phyloP scores from a whole-genome alignment of 2,329 filamentous ascomycete genomes.

The Phialocephala subalpina region DNA sequence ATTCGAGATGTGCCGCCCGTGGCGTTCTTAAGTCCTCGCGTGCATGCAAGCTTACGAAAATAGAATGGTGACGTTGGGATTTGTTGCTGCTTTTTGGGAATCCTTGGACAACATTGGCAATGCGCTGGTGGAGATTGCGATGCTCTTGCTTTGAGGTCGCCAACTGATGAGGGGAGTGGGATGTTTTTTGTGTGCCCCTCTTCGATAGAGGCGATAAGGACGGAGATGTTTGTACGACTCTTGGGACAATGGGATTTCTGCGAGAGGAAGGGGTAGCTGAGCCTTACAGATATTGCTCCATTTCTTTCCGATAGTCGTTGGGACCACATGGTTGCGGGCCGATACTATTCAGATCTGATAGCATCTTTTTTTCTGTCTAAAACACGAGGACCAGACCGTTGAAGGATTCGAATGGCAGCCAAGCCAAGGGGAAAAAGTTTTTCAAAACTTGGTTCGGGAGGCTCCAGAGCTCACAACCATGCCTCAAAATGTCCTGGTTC shows the following conservation, averaged over 20 bases:
- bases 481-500: not conserved
- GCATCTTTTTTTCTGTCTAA: too few species aligned
- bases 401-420: not conserved
- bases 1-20: slow-evolving; percentile 4
- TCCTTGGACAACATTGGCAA: not conserved
- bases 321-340: not conserved
- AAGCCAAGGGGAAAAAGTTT: not conserved
- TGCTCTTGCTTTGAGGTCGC: not conserved
- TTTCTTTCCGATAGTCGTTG: not conserved
- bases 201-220: slow-evolving; percentile 6
- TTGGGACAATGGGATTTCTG: not conserved
- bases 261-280: too few species aligned
- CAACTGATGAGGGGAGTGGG: not conserved
- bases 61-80: slow-evolving; percentile 9
- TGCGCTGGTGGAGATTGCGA: not conserved
- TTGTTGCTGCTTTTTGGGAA: slow-evolving; percentile 7
- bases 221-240: not conserved
- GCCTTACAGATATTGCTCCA: slow-evolving; percentile 8
- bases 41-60: not conserved
- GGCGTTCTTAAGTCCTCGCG: not conserved
- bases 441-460: slow-evolving; percentile 2
- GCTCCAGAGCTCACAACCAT: not conserved
- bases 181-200: not conserved
- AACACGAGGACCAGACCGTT: not conserved
- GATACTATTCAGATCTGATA: not conserved